phyloP scores from a whole-genome alignment of 2,329 filamentous ascomycete species.

The Metarhizium rileyi region DNA sequence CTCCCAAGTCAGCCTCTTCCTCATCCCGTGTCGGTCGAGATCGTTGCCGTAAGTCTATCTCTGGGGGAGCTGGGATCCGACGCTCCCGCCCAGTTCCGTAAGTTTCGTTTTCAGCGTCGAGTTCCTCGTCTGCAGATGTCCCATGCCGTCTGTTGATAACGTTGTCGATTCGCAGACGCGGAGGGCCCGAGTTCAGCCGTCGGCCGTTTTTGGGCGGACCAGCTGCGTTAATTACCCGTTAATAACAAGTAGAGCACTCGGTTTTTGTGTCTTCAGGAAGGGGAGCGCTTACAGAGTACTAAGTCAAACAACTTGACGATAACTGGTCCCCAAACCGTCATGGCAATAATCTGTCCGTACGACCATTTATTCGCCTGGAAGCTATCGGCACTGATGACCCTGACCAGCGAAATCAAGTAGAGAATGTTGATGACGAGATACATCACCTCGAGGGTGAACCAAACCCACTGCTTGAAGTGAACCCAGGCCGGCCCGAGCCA shows the following conservation, averaged over 20 bases:
- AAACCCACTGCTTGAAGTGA: constrained; percentile 21
- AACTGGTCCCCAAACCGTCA: constrained; percentile 29
- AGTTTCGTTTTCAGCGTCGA: neutral
- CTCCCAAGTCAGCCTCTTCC: neutral
- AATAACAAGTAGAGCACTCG: constrained; percentile 8
- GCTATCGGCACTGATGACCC: constrained; percentile 25
- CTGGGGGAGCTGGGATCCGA: neutral
- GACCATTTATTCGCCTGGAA: constrained; percentile 26
- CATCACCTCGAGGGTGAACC: constrained; percentile 24
- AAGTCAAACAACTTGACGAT: constrained; percentile 30
- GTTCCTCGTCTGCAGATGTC: constrained; percentile 8
- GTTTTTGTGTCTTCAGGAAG: neutral
- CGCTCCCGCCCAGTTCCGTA: neutral
- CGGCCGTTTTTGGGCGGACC: constrained; percentile 28
- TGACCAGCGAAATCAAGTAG: constrained; percentile 27
- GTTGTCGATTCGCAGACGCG: constrained; percentile 29
- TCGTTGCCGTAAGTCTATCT: neutral
- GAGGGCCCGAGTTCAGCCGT: constrained; percentile 25
- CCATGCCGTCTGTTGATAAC: constrained; percentile 24
- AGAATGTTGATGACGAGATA: constrained; percentile 29
- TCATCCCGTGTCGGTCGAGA: neutral
- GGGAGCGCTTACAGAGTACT: constrained; percentile 22
- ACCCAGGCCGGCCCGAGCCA: constrained; percentile 19
- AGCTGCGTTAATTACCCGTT: constrained; percentile 15
- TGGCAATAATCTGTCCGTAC: constrained; percentile 29